Evolutionary conservation across 2,329 filamentous ascomycete species (phyloP).

Genomic region (Diaporthe citri): DNA sequence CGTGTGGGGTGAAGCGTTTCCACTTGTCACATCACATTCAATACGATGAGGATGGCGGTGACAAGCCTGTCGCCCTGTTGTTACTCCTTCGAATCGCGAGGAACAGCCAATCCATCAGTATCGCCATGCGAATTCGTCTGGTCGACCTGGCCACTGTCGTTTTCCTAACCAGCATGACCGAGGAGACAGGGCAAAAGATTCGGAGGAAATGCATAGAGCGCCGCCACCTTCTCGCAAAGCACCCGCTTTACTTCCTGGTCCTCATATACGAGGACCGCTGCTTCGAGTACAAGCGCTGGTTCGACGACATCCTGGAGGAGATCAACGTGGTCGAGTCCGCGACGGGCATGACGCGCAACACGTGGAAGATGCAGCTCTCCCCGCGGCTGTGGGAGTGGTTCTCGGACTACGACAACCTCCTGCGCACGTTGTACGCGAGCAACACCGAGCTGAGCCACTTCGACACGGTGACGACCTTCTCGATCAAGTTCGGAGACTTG

Average conservation of each 20-base stretch:
- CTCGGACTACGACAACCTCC: slow-evolving; percentile 25
- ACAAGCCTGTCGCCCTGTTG: slow-evolving; percentile 15
- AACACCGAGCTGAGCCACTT: slow-evolving; percentile 34
- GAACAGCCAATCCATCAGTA: slow-evolving; percentile 18
- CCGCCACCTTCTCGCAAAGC: not conserved
- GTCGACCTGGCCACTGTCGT: slow-evolving; percentile 21
- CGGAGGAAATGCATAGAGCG: not conserved
- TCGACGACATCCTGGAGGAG: slow-evolving; percentile 19
- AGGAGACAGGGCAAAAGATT: not conserved
- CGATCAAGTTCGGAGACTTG: slow-evolving; percentile 14
- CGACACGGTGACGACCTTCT: slow-evolving; percentile 13
- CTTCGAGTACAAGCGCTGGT: slow-evolving; percentile 17
- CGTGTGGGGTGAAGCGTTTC: slow-evolving; percentile 6
- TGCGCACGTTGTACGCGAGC: slow-evolving; percentile 15
- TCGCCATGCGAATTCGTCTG: slow-evolving; percentile 30
- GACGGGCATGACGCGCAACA: slow-evolving; percentile 29
- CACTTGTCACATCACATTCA: slow-evolving; percentile 33
- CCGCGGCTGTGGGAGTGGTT: slow-evolving; percentile 23
- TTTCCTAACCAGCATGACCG: slow-evolving; percentile 12
- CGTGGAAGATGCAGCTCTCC: slow-evolving; percentile 26
- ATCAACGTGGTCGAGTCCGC: slow-evolving; percentile 29
- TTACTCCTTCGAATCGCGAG: slow-evolving; percentile 23
- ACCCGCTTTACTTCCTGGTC: slow-evolving; percentile 28
- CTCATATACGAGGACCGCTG: slow-evolving; percentile 19
- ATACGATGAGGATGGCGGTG: not conserved